phyloP scores from a whole-genome alignment of 306 rosid species.

The Sphenostylis stenocarpa region DNA sequence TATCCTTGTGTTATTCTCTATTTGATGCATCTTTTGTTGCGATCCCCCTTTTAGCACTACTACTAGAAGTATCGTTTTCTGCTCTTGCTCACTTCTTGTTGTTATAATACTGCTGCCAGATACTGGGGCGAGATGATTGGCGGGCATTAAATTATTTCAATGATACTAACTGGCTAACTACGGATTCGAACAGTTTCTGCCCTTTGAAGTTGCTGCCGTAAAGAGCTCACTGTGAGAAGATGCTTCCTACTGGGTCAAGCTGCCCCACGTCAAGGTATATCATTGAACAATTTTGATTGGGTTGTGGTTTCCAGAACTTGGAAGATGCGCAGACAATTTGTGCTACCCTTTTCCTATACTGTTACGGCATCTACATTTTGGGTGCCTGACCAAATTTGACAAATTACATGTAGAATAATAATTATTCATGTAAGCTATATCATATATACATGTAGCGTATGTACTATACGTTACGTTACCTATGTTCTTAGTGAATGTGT shows the following conservation, averaged over 20 bases:
- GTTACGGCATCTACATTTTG: conserved; percentile 40
- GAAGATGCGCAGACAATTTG: conserved; percentile 45
- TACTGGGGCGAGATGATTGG: conserved; percentile 72
- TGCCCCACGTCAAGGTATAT: conserved; percentile 31
- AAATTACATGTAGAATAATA: conserved; percentile 52
- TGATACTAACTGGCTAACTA: conserved; percentile 59
- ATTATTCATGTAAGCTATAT: conserved; percentile 27
- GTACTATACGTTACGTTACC: conserved; percentile 19
- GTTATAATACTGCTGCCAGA: conserved; percentile 66
- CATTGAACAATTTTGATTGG: conserved; percentile 45
- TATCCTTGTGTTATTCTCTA: not conserved
- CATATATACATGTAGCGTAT: conserved; percentile 26
- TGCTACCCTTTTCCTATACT: conserved; percentile 45
- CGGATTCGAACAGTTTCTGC: conserved; percentile 61
- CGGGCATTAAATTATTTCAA: conserved; percentile 46
- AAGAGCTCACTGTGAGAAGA: conserved; percentile 54
- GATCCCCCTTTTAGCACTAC: not conserved
- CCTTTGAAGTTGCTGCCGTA: conserved; percentile 65
- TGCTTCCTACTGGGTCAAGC: conserved; percentile 36
- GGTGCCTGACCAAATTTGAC: conserved; percentile 43
- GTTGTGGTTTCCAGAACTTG: conserved; percentile 50
- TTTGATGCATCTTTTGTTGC: conserved; percentile 15
- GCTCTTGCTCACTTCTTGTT: conserved; percentile 13
- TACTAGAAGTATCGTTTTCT: conserved; percentile 14
- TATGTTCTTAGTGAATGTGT: conserved; percentile 5